Evolutionary conservation across 208 protist species (phyloP).

Genomic region (Leishmania arabica): DNA sequence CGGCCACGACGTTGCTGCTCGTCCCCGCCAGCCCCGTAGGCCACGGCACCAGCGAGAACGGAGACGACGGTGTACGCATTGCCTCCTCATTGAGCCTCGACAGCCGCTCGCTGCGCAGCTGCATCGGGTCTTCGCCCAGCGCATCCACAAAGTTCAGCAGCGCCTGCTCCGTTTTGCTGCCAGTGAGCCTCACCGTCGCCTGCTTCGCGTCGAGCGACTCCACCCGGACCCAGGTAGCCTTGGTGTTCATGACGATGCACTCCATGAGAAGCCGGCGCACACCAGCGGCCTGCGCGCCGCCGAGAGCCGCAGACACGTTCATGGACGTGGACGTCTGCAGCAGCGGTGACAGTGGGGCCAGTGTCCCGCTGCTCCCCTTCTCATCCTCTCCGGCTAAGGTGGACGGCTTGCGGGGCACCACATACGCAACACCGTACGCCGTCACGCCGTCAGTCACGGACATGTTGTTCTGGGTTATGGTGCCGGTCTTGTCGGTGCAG

Average conservation of each 20-base stretch:
- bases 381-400: slow-evolving; percentile 7
- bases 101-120: slow-evolving; percentile 31
- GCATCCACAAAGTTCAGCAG: slow-evolving; percentile 41
- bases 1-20: slow-evolving; percentile 19
- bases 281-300: slow-evolving; percentile 3
- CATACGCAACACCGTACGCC: slow-evolving; percentile 19
- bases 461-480: slow-evolving; percentile 95
- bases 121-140: slow-evolving; percentile 29
- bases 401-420: slow-evolving; percentile 4
- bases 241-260: slow-evolving; percentile 72
- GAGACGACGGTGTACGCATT: slow-evolving; percentile 46
- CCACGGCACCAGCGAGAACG: slow-evolving; percentile 64
- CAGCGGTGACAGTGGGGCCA: neutral
- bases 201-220: slow-evolving; percentile 49
- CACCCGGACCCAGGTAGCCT: slow-evolving; percentile 31
- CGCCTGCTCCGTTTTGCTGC: slow-evolving; percentile 76
- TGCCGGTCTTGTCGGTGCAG: slow-evolving; percentile 96
- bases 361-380: neutral
- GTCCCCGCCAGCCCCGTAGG: slow-evolving; percentile 33
- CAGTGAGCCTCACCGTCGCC: slow-evolving; percentile 43
- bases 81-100: slow-evolving; percentile 37
- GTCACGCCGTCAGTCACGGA: slow-evolving; percentile 64
- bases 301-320: slow-evolving; percentile 30
- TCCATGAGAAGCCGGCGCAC: slow-evolving; percentile 51
- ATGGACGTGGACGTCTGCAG: slow-evolving; percentile 3